Evolutionary conservation across 2,329 filamentous ascomycete genomes (phyloP).

Genomic region (Pseudogymnoascus sp.): DNA sequence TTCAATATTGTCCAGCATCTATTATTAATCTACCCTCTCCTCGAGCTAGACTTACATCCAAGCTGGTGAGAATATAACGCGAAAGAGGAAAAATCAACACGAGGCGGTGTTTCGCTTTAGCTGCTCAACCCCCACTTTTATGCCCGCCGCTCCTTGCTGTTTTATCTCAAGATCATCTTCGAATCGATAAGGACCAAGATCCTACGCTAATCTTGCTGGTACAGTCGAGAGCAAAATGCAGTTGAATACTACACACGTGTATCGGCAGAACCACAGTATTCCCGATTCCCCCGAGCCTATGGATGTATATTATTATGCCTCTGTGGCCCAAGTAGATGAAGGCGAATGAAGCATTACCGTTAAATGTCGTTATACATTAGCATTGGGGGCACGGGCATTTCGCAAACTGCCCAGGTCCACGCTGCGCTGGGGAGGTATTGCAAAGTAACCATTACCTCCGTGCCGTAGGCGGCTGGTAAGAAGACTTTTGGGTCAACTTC

Average conservation of each 20-base stretch:
- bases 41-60: neutral
- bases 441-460: neutral
- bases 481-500: neutral
- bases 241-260: neutral
- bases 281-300: neutral
- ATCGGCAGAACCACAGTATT: neutral
- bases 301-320: neutral
- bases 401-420: slow-evolving; percentile 1
- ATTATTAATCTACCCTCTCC: neutral
- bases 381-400: neutral
- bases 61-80: neutral
- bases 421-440: neutral
- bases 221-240: neutral
- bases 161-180: neutral
- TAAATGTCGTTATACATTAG: neutral
- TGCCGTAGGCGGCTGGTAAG: neutral
- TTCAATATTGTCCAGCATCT: neutral
- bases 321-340: neutral
- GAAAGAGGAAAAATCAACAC: neutral
- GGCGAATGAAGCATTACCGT: neutral
- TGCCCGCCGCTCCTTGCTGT: neutral
- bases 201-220: neutral
- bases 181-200: neutral
- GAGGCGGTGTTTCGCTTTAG: neutral
- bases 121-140: neutral